Base-by-base conservation (phyloP, 2,329 filamentous ascomycete genomes). In the Amauroascus niger region DNA sequence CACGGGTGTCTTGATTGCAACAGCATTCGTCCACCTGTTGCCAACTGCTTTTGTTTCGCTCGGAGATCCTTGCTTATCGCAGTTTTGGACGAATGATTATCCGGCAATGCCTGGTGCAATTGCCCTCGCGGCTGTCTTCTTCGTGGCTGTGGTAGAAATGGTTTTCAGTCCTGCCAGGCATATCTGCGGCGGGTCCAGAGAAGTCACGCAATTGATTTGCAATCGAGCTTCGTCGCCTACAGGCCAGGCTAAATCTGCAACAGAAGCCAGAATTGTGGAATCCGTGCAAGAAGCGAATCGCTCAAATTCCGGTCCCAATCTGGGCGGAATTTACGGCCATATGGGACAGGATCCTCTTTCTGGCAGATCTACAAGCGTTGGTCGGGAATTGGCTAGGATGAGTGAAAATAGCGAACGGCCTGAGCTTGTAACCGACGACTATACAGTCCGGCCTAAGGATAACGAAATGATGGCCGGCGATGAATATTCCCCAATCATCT, bases 1-100 rank as follows among this genome's bases (percentile, higher is more conserved):
- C 63, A 93, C 87, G 1, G 87, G 87, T 55, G 88, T 93, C 18
- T 74, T 93, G n/a, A 84, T 93, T 57, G 87, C 88, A 9, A 93
- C 87, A 1, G 87, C 87, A 53, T 93, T 93, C 63, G 86, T 91
- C 24, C 87, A 91, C 70, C 75, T 86, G 11, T 76, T 85, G 3
- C 83, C 81, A 52, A 86, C 80, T 24, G 83, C 84, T 0, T 87
- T 87, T 62, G 68, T 76, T 55, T 83, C 81, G 39, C 72, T 86
- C 18, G 84, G 78, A 59, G 79, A 86, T 58, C 83, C 83, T 41
- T 87, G 84, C 62, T 64, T 76, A 20, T 69, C 72, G 0, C 56
- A 61, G 22, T 74, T 75, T 59, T 74, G 73, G 71, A 74, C 68
- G 28, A 62, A 67, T 1, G 65, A 72, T 46, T 76, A 75, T 57